Conservation (phyloP, 2,329 filamentous ascomycete genomes). For the Hansfordia pulvinata region DNA sequence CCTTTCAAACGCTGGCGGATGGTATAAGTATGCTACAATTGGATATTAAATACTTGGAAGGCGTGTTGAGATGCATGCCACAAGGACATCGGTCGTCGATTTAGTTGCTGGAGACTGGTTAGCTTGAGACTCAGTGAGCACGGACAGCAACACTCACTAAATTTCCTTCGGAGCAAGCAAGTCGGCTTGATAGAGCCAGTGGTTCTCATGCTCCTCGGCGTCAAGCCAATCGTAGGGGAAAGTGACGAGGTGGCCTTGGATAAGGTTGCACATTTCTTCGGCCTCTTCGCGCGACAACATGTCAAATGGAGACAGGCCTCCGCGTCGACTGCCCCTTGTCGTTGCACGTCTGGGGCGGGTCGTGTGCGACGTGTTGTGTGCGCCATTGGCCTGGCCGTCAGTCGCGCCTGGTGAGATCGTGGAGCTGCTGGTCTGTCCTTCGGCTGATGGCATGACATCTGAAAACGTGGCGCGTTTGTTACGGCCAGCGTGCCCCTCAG, state of each 20-base stretch:
- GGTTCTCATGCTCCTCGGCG: constrained; percentile 81
- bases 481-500: constrained; percentile 21
- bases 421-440: no score
- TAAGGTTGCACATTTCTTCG: constrained; percentile 65
- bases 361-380: constrained; percentile 30
- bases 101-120: no score
- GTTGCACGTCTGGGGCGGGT: constrained; percentile 54
- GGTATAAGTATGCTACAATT: no score
- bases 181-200: constrained; percentile 96
- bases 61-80: no score
- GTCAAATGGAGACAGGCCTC: constrained; percentile 56
- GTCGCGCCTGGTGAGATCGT: constrained; percentile 29
- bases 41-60: no score
- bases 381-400: constrained; percentile 17
- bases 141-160: constrained; percentile 82
- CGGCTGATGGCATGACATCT: no score
- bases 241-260: constrained; percentile 78
- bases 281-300: constrained; percentile 63
- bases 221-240: constrained; percentile 96
- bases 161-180: constrained; percentile 93
- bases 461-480: constrained; percentile 45
- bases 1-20: no score
- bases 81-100: no score
- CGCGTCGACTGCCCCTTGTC: constrained; percentile 54
- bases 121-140: no score